phyloP scores from a whole-genome alignment of 495 filamentous ascomycete genomes.

The Arthonia radiata region DNA sequence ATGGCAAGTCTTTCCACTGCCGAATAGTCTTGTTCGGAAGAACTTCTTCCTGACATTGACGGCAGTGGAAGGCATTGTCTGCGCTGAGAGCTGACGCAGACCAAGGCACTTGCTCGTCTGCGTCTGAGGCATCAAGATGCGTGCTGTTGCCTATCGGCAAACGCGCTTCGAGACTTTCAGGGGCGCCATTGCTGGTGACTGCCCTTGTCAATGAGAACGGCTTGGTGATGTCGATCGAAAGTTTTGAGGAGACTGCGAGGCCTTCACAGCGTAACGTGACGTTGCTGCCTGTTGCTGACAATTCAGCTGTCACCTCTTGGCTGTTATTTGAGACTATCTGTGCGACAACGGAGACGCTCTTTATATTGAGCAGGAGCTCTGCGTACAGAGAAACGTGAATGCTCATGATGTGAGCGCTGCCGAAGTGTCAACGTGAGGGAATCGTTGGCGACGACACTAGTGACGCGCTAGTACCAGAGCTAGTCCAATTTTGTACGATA shows the following conservation, averaged over 20 bases:
- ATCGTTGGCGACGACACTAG: too few species aligned
- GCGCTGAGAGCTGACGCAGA: conserved; percentile 34
- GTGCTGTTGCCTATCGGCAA: too few species aligned
- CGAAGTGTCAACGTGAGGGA: too few species aligned
- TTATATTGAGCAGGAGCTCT: conserved; percentile 70
- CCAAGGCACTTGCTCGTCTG: conserved; percentile 42
- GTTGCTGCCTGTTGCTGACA: conserved; percentile 23
- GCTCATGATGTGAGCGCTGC: too few species aligned
- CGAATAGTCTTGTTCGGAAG: conserved; percentile 19
- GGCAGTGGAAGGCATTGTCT: conserved; percentile 35
- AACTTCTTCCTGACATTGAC: conserved; percentile 25
- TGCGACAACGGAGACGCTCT: conserved; percentile 52
- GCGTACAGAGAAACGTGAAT: conserved; percentile 63
- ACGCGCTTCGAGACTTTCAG: too few species aligned
- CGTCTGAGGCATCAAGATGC: too few species aligned
- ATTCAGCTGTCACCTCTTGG: conserved; percentile 18
- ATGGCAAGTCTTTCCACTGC: conserved; percentile 85
- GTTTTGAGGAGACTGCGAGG: conserved; percentile 26
- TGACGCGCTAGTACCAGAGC: too few species aligned
- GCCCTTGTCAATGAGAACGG: too few species aligned
- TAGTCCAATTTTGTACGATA: too few species aligned
- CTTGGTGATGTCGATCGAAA: conserved; percentile 39
- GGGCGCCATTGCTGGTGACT: too few species aligned
- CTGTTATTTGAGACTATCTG: conserved; percentile 28
- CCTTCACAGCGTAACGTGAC: conserved; percentile 30